Percentiles rank a stretch among this genome's conserved stretches.
Conservation (phyloP, 306 rosid genomes). For the Glycine soja region DNA sequence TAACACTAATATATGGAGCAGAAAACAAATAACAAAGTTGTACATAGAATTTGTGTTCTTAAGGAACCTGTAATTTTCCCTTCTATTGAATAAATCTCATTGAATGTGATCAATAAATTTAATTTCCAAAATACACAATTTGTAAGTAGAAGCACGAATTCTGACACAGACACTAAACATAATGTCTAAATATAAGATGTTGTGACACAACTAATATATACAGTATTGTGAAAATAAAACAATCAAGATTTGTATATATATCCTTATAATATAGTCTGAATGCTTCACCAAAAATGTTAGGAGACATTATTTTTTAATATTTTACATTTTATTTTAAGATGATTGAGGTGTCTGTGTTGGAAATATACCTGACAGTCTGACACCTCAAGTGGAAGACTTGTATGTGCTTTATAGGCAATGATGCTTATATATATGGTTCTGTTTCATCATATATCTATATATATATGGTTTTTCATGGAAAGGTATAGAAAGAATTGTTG, state of each 20-base stretch:
- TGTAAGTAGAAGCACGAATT: neutral
- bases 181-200: neutral
- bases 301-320: neutral
- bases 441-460: neutral
- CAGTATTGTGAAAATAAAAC: neutral
- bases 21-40: neutral
- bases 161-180: neutral
- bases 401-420: no score
- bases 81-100: slow-evolving; percentile 7
- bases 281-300: neutral
- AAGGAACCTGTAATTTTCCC: neutral
- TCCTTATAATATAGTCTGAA: neutral
- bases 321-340: neutral
- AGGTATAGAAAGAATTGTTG: no score
- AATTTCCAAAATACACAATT: neutral
- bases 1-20: neutral
- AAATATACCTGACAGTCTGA: no score
- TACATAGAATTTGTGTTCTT: neutral
- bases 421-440: neutral
- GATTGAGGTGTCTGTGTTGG: neutral
- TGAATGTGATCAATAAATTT: neutral
- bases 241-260: neutral
- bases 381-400: no score
- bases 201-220: neutral
- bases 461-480: neutral